Conservation (phyloP, 129 eudicot genomes). For the Scalesia atractyloides region DNA sequence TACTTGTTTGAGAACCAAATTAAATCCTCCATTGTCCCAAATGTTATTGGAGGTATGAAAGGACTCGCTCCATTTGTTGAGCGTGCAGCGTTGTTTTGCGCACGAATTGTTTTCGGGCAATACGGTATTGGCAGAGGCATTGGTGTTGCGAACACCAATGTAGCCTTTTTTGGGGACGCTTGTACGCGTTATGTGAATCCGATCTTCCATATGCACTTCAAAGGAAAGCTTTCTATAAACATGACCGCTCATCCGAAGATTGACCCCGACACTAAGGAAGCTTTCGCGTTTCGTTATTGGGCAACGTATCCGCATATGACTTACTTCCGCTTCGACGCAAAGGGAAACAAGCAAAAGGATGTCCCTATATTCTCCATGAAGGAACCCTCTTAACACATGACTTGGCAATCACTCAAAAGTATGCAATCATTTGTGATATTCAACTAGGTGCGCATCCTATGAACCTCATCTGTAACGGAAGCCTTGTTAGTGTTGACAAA, state of each 20-base stretch:
- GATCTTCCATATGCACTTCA: conserved; percentile 31
- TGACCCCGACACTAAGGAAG: conserved; percentile 26
- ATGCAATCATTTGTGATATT: conserved; percentile 41
- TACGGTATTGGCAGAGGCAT: conserved; percentile 23
- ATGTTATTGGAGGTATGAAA: conserved; percentile 39
- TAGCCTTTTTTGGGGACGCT: conserved; percentile 11
- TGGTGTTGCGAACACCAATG: conserved; percentile 34
- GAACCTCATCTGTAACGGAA: conserved; percentile 27
- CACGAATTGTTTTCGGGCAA: not conserved
- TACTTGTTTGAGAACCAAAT: conserved; percentile 37
- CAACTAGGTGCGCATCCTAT: conserved; percentile 34
- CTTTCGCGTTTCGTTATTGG: conserved; percentile 32
- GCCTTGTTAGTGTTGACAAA: conserved; percentile 13
- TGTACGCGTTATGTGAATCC: conserved; percentile 33
- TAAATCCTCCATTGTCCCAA: conserved; percentile 42
- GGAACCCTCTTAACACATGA: conserved; percentile 41
- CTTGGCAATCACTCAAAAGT: conserved; percentile 38
- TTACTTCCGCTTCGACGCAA: conserved; percentile 17
- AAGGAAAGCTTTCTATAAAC: conserved; percentile 25
- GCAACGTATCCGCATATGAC: conserved; percentile 21
- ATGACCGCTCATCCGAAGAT: conserved; percentile 33
- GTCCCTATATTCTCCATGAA: conserved; percentile 33
- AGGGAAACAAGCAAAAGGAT: conserved; percentile 14
- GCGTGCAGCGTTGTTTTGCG: conserved; percentile 12
- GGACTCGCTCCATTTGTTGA: not conserved